Evolutionary conservation across 768 basidiomycete genomes (phyloP).

Genomic region (Hericium coralloides): DNA sequence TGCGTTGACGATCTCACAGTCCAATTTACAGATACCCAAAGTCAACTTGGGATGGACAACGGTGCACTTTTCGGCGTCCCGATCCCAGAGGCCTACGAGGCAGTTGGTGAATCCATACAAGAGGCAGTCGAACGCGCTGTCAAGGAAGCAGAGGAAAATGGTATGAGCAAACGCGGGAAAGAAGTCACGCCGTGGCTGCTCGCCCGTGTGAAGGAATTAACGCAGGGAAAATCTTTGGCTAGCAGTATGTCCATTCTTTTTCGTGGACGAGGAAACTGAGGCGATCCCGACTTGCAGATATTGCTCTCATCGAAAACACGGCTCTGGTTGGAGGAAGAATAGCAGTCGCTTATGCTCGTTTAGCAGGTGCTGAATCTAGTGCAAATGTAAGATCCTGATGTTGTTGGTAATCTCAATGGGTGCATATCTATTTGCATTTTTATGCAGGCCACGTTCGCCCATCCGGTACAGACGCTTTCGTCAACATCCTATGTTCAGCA

Average conservation of each 20-base stretch:
- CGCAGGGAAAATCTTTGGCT: constrained; percentile 60
- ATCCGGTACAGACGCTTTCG: not conserved
- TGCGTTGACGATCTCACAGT: not conserved
- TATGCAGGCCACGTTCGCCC: not conserved
- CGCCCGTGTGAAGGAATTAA: constrained; percentile 72
- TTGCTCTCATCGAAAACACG: constrained; percentile 85
- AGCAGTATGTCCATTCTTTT: constrained; percentile 42
- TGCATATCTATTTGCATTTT: not conserved
- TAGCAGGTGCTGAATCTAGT: constrained; percentile 21
- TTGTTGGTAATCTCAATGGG: not conserved
- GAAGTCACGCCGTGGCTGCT: constrained; percentile 95
- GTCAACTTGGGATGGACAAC: constrained; percentile 61
- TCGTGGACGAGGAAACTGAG: not conserved
- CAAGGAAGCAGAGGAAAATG: constrained; percentile 70
- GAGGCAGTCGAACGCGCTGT: constrained; percentile 78
- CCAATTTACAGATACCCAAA: constrained; percentile 49
- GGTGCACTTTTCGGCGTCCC: constrained; percentile 84
- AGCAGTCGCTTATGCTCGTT: constrained; percentile 62
- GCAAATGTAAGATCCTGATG: not conserved
- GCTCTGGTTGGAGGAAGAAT: constrained; percentile 74
- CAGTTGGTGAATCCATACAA: constrained; percentile 61
- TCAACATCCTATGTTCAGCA: not conserved
- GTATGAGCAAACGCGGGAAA: constrained; percentile 74
- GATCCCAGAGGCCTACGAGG: constrained; percentile 72
- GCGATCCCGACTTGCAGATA: constrained; percentile 36